Base-by-base conservation (phyloP, 1,139 yeast species). In the Debaryomyces fabryi region DNA sequence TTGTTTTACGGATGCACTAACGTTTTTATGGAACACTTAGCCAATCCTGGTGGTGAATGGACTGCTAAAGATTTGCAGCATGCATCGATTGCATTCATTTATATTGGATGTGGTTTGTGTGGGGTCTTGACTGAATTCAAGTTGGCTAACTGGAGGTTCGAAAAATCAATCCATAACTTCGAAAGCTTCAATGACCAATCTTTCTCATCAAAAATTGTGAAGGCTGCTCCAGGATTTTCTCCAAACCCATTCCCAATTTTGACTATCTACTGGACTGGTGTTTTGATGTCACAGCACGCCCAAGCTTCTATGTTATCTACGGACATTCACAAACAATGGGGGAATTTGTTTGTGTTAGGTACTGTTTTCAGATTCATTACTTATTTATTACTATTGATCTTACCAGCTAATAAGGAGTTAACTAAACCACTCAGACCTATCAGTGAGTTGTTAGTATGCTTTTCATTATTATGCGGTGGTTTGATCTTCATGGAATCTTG, bases 251-350 rank as follows among this genome's bases (percentile, higher is more conserved):
- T 93, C 80, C 98, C 99, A 1, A 82, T 90, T 1, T 79, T 93
- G 55, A 90, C 96, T 9, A 88, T 93, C 35, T 93, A 88, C 68
- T 93, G 97, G 96, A 93, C 98, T 0, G 99, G 99, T 23, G 77
- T 86, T n/a, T 76, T 93, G 53, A 93, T 93, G 99, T 90, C 97
- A 2, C 89, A 86, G 66, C 99, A 93, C 67, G 85, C 83, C 43
- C 99, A 93, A 68, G 89, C 92, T 3, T 84, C 93, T 0, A 73
- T 67, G 42, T 77, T 87, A 30, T 84, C 97, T 1, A 89, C 98
- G 1, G 74, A 71, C 32, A 81, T 93, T 52, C 99, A 93, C 65
- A 71, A 79, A 46, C 97, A 90, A 70, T 93, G 99, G 99, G 99
- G 99, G 5, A 78, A 79, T 50, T 68, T 93, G 60, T 76, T 93